Evolutionary conservation across 257 asterid species (phyloP).

Genomic region (Nicotiana undulata): DNA sequence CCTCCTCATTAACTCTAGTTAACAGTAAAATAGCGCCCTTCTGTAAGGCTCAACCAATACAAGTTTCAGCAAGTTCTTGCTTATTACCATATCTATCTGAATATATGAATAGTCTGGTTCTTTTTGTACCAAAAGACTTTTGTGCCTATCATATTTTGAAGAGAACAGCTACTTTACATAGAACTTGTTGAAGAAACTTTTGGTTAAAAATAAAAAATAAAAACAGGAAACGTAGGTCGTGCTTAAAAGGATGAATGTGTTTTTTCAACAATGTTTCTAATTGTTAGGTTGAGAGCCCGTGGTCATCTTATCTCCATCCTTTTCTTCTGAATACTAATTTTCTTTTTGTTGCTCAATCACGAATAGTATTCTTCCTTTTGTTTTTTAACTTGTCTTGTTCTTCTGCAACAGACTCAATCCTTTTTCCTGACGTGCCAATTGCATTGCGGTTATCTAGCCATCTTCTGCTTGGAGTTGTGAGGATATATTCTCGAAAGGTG

Average conservation of each 20-base stretch:
- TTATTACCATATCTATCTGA: not conserved
- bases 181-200: not conserved
- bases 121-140: not conserved
- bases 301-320: not conserved
- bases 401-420: slow-evolving; percentile 74
- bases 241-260: not conserved
- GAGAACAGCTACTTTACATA: not conserved
- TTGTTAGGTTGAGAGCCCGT: not conserved
- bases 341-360: not conserved
- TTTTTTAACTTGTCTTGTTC: slow-evolving; percentile 14
- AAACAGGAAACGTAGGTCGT: not conserved
- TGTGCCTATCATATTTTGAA: not conserved
- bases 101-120: not conserved
- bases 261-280: not conserved
- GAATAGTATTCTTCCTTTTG: not conserved
- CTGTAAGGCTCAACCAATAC: not conserved
- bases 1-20: not conserved
- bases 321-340: not conserved
- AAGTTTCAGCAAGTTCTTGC: not conserved
- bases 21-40: not conserved
- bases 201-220: not conserved
- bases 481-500: slow-evolving; percentile 90
- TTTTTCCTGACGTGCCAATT: slow-evolving; percentile 93
- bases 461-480: slow-evolving; percentile 96
- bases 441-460: slow-evolving; percentile 98